phyloP scores from a whole-genome alignment of 2,329 filamentous ascomycete species.

The Fusarium torreyae region DNA sequence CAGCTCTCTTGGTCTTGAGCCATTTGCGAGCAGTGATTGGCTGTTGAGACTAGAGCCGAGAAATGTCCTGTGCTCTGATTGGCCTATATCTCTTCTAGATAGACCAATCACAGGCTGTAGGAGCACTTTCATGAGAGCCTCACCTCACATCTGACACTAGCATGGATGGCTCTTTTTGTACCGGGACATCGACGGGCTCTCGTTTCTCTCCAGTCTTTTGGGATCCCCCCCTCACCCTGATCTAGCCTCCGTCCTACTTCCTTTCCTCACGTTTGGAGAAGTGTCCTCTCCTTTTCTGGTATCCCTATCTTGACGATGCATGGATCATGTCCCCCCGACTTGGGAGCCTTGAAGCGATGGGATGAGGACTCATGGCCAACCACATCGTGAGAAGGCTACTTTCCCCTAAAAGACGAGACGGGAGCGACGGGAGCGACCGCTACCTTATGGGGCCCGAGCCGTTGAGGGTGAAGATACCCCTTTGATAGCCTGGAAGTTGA shows the following conservation, averaged over 20 bases:
- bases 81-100: neutral
- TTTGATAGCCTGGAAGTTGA: conserved; percentile 27
- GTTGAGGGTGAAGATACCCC: conserved; percentile 42
- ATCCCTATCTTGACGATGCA: conserved; percentile 38
- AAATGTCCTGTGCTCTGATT: conserved; percentile 24
- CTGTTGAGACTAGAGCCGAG: conserved; percentile 24
- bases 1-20: conserved; percentile 38
- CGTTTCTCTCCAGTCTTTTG: conserved; percentile 42
- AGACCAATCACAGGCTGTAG: conserved; percentile 53
- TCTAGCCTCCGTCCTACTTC: conserved; percentile 35
- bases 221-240: conserved; percentile 34
- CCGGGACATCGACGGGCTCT: conserved; percentile 46
- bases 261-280: conserved; percentile 33
- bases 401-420: conserved; percentile 45
- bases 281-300: conserved; percentile 46
- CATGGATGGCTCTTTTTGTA: conserved; percentile 49
- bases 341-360: conserved; percentile 39
- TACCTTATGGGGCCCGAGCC: conserved; percentile 46
- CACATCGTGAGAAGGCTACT: conserved; percentile 47
- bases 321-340: conserved; percentile 43
- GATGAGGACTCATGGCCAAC: conserved; percentile 48
- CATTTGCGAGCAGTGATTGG: conserved; percentile 37
- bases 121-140: conserved; percentile 53
- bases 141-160: conserved; percentile 53
- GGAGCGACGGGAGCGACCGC: conserved; percentile 49